Evolutionary conservation across 163 green algal genomes (phyloP).

Genomic region (Coccomyxa subellipsoidea): DNA sequence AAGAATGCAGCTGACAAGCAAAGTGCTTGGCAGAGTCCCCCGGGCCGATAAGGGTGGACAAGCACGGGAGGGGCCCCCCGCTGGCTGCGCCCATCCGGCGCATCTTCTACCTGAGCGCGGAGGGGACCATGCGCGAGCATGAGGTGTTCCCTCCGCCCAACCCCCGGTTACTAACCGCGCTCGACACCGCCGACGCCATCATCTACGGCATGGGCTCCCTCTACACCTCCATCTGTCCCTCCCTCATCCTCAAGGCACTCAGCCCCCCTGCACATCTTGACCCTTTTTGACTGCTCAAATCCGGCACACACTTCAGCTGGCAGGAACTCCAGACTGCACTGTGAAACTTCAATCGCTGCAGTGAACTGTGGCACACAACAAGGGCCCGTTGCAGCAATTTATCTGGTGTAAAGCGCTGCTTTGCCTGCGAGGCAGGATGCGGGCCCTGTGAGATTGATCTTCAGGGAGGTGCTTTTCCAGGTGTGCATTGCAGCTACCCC

Average conservation of each 20-base stretch:
- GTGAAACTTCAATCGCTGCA: too few relatives aligned
- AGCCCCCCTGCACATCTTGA: conserved; percentile 30
- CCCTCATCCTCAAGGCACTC: conserved; percentile 76
- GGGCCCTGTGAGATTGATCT: too few relatives aligned
- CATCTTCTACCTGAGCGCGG: conserved; percentile 89
- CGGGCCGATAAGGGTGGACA: conserved; percentile 54
- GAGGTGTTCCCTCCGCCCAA: conserved; percentile 91
- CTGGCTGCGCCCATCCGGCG: conserved; percentile 82
- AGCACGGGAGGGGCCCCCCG: conserved; percentile 38
- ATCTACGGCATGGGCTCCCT: conserved; percentile 95
- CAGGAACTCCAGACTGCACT: too few relatives aligned
- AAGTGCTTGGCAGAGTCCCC: conserved; percentile 17
- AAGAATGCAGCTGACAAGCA: background rate
- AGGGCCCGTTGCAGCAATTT: too few relatives aligned
- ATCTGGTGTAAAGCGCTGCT: too few relatives aligned
- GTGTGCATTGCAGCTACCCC: too few relatives aligned
- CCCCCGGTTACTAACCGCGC: conserved; percentile 53
- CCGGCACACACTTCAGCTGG: too few relatives aligned
- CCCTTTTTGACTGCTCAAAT: conserved; percentile 49
- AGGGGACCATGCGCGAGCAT: conserved; percentile 68
- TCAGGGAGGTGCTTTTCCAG: too few relatives aligned
- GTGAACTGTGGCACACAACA: too few relatives aligned
- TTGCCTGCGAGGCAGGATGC: too few relatives aligned
- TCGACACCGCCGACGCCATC: conserved; percentile 61
- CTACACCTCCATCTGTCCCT: conserved; percentile 94